Percentiles rank a stretch among this genome's conserved stretches.
These are phyloP conservation scores for Ophiostoma montium DNA, from an alignment of 2,329 filamentous ascomycete species.

Conservation along the genomic window DNA sequence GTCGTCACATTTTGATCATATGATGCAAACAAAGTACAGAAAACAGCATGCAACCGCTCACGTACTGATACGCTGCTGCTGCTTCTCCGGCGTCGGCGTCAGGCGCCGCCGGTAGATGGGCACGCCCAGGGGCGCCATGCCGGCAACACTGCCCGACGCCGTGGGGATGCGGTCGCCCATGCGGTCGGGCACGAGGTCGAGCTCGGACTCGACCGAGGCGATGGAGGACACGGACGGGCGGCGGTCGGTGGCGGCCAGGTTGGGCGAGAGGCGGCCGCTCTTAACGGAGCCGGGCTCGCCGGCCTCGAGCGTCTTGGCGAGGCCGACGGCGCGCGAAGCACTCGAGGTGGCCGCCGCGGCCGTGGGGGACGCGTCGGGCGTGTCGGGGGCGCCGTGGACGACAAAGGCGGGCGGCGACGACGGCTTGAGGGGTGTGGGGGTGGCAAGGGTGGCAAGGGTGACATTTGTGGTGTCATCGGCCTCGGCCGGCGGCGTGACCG, in stretches of 20 bases:
- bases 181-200: constrained; percentile 46
- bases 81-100: constrained; percentile 34
- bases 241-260: neutral
- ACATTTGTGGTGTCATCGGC: too few relatives aligned
- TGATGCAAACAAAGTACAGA: neutral
- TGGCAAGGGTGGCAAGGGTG: constrained; percentile 10
- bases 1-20: too few relatives aligned
- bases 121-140: constrained; percentile 16
- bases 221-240: neutral
- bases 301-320: neutral
- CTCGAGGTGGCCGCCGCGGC: constrained; percentile 24
- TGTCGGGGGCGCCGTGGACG: constrained; percentile 24
- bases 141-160: constrained; percentile 15
- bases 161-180: constrained; percentile 43
- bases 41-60: neutral
- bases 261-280: neutral
- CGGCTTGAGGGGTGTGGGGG: constrained; percentile 9
- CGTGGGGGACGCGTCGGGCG: constrained; percentile 26
- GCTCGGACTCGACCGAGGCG: constrained; percentile 23
- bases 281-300: neutral
- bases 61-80: constrained; percentile 15
- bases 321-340: neutral
- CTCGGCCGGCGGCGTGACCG: neutral
- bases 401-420: constrained; percentile 14
- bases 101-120: constrained; percentile 21